phyloP scores from a whole-genome alignment of 2,329 filamentous ascomycete genomes.

The Trichophyton mentagrophytes region DNA sequence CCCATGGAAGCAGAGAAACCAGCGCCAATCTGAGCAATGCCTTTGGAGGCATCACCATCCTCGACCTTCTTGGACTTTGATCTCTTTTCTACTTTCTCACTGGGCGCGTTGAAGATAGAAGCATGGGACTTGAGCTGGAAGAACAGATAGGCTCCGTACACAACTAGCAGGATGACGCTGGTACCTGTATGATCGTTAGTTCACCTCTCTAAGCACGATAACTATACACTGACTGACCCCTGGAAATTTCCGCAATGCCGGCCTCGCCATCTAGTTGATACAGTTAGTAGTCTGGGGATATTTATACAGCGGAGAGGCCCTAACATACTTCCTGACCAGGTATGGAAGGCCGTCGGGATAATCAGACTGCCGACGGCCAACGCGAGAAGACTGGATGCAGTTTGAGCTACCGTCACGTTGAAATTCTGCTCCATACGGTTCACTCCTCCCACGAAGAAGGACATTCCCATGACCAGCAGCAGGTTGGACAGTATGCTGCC shows the following conservation, averaged over 20 bases:
- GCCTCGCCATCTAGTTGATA: slow-evolving; percentile 49
- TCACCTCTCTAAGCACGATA: slow-evolving; percentile 44
- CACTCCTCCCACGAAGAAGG: slow-evolving; percentile 83
- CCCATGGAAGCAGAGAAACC: slow-evolving; percentile 38
- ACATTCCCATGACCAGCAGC: slow-evolving; percentile 79
- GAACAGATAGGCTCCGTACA: slow-evolving; percentile 72
- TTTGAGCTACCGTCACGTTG: slow-evolving; percentile 85
- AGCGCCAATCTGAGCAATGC: slow-evolving; percentile 41
- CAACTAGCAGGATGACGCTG: slow-evolving; percentile 57
- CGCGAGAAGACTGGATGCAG: slow-evolving; percentile 66
- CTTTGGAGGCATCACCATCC: slow-evolving; percentile 38
- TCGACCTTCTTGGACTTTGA: slow-evolving; percentile 28
- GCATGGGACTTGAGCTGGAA: slow-evolving; percentile 86
- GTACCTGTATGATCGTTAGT: neutral
- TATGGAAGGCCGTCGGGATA: slow-evolving; percentile 1
- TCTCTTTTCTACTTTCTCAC: slow-evolving; percentile 58
- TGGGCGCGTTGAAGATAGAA: slow-evolving; percentile 65
- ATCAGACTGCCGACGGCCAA: slow-evolving; percentile 60
- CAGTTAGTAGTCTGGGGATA: slow-evolving; percentile 39
- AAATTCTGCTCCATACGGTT: slow-evolving; percentile 73
- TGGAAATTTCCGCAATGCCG: neutral
- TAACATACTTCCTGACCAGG: slow-evolving; percentile 1
- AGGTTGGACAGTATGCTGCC: slow-evolving; percentile 87
- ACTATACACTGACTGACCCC: neutral
- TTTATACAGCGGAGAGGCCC: neutral